phyloP scores from a whole-genome alignment of 164 flowering plant species.

The Aristolochia californica region DNA sequence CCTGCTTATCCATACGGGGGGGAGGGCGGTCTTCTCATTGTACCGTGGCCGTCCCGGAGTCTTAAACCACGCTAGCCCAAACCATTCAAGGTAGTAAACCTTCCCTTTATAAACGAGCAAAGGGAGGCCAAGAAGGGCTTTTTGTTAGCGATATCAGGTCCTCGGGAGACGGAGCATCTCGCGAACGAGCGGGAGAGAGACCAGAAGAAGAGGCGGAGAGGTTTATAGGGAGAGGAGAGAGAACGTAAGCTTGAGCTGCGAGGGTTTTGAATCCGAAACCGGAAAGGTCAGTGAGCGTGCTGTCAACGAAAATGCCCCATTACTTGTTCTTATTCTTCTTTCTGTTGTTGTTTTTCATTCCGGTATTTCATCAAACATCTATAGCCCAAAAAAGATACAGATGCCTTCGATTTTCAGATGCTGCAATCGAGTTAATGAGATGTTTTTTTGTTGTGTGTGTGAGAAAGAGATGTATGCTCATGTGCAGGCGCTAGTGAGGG shows the following conservation, averaged over 20 bases:
- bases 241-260: conserved; percentile 8
- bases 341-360: neutral
- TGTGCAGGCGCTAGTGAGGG: conserved; percentile 11
- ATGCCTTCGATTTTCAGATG: neutral
- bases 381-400: neutral
- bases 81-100: no score
- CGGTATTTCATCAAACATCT: conserved; percentile 1
- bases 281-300: conserved; percentile 13
- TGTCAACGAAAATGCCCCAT: neutral
- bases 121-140: no score
- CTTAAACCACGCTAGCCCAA: no score
- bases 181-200: no score
- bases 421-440: neutral
- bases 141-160: no score
- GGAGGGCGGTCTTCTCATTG: no score
- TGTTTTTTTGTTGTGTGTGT: conserved; percentile 10
- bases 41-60: no score
- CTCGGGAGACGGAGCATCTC: no score
- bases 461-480: conserved; percentile 13
- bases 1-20: no score
- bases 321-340: conserved; percentile 1
- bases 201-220: no score
- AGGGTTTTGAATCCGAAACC: conserved; percentile 5
- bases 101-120: no score
- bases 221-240: neutral